Percentiles rank a stretch among this genome's conserved stretches.
These are phyloP conservation scores for Trametes sp. DNA, from an alignment of 1,284 basidiomycete species.

Conservation along the genomic window DNA sequence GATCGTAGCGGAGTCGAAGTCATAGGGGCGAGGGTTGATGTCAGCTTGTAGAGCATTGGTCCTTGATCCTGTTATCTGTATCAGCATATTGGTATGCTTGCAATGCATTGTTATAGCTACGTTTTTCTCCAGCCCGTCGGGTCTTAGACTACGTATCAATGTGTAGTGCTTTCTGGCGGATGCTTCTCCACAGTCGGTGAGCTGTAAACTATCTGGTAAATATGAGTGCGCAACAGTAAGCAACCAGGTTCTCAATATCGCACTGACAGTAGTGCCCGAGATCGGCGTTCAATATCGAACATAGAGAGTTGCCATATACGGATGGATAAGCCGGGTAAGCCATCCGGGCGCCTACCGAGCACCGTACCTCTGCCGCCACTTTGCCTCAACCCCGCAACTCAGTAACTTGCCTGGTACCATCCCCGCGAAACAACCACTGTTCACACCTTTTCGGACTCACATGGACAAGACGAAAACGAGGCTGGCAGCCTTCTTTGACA, in stretches of 20 bases:
- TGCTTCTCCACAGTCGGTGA: no score
- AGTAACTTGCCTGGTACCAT: neutral
- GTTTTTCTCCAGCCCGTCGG: neutral
- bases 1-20: neutral
- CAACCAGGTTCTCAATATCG: no score
- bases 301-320: conserved; percentile 17
- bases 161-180: no score
- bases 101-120: conserved; percentile 1
- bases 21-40: neutral
- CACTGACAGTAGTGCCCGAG: no score
- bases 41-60: neutral
- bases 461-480: conserved; percentile 84
- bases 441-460: no score
- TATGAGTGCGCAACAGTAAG: no score
- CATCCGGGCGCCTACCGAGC: neutral
- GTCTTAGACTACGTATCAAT: neutral
- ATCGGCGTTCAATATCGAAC: neutral
- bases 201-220: no score
- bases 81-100: neutral
- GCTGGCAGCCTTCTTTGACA: conserved; percentile 81
- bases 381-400: neutral
- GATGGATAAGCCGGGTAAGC: neutral
- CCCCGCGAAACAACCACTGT: neutral
- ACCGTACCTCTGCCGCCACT: neutral
- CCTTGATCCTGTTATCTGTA: neutral